Percentiles rank a stretch among this genome's conserved stretches.
Evolutionary conservation across 805 yeast species (phyloP).

Genomic region (Isabelozyma rhagii): DNA sequence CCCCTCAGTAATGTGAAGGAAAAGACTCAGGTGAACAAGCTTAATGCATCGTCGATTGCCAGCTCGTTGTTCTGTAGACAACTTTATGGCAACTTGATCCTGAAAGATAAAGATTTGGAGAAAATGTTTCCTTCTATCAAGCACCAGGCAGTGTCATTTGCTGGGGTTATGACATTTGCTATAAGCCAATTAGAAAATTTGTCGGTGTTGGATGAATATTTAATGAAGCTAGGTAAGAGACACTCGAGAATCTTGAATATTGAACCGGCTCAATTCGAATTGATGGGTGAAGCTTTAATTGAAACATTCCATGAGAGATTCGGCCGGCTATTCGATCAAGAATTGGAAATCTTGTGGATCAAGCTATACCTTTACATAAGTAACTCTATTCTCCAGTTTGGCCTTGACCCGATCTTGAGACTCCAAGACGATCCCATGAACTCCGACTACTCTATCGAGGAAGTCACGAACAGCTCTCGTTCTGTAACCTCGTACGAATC

Average conservation of each 20-base stretch:
- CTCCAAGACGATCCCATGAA: constrained; percentile 7
- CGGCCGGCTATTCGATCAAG: constrained; percentile 48
- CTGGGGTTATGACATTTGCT: constrained; percentile 71
- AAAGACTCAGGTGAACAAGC: constrained; percentile 6
- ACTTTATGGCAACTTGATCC: constrained; percentile 65
- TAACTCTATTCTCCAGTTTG: constrained; percentile 61
- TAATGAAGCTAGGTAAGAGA: constrained; percentile 64
- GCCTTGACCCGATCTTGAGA: constrained; percentile 46
- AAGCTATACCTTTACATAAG: constrained; percentile 66
- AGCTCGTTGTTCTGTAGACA: constrained; percentile 69
- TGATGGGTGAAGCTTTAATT: constrained; percentile 71
- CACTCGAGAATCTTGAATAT: constrained; percentile 75
- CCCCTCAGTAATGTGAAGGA: constrained; percentile 1
- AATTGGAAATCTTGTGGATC: constrained; percentile 69
- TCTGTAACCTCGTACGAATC: neutral
- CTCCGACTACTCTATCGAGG: neutral
- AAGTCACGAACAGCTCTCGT: neutral
- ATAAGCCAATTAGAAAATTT: constrained; percentile 63
- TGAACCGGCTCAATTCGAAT: constrained; percentile 62
- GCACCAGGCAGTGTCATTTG: constrained; percentile 78
- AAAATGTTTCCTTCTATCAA: constrained; percentile 67
- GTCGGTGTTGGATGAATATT: constrained; percentile 52
- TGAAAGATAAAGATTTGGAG: constrained; percentile 60
- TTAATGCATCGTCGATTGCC: constrained; percentile 21
- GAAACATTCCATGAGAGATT: constrained; percentile 68